phyloP scores from a whole-genome alignment of 176 grass and related monocot genomes.

The Avena eriantha region DNA sequence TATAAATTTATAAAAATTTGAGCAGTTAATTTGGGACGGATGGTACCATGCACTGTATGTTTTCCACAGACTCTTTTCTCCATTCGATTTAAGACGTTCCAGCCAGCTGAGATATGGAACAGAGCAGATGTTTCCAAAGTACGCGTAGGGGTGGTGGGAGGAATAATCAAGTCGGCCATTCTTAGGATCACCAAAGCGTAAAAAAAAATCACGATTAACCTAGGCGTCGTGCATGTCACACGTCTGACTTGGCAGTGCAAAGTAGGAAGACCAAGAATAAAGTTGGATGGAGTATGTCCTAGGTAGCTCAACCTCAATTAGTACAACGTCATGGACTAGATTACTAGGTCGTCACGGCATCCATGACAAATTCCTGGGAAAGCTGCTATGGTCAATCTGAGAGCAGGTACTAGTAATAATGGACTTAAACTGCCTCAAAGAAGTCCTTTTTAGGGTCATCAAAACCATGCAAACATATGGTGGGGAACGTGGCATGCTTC shows the following conservation, averaged over 20 bases:
- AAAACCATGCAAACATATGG: too few species aligned
- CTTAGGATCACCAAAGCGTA: not conserved
- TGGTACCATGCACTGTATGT: not conserved
- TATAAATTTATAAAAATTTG: too few species aligned
- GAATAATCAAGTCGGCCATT: conserved; percentile 35
- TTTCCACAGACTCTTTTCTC: too few species aligned
- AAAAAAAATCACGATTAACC: conserved; percentile 20
- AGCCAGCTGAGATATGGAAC: not conserved
- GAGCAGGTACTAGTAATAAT: conserved; percentile 17
- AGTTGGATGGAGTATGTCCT: conserved; percentile 22
- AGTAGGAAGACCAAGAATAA: conserved; percentile 38
- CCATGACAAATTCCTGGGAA: not conserved
- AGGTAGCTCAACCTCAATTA: not conserved
- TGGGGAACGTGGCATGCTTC: not conserved
- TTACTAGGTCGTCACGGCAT: conserved; percentile 6
- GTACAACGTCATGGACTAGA: not conserved
- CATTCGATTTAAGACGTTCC: not conserved
- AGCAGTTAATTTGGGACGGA: too few species aligned
- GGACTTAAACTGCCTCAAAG: not conserved
- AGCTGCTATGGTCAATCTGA: not conserved
- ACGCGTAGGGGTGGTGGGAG: too few species aligned
- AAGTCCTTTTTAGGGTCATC: not conserved
- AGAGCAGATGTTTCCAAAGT: not conserved
- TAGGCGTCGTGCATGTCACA: conserved; percentile 15
- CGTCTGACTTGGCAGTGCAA: conserved; percentile 31